Evolutionary conservation across 768 basidiomycete species (phyloP), one percentile per base, ranked within the genome.

Genomic region (Lactarius akahatsu): DNA sequence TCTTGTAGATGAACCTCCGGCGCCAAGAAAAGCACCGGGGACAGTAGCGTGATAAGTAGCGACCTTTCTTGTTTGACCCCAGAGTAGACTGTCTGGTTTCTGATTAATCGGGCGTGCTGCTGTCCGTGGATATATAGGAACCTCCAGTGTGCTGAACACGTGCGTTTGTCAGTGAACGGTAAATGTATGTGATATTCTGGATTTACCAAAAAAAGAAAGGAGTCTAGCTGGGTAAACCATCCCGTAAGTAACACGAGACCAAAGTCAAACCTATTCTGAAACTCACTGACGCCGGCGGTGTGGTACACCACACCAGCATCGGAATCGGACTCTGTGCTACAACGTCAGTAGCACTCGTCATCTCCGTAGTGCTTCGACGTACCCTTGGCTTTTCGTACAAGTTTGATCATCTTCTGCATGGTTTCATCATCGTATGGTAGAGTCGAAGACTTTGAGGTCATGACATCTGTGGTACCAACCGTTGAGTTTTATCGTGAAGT

Each of bases 41-140:
- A 52, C 0, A 59, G 26, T 15, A 26, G 4, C 23, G 20, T 34
- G 23, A 59, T 59, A 4, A 59, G 36, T 18, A 23, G 16, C n/a
- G 59, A n/a, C 8, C 59, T 34, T 43, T 8, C 3, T 16, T 34
- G 30, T n/a, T 34, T 34, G 1, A 0, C 38, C 30, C 40, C 28
- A 3, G 34, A 28, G 23, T 45, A 38, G 26, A 57, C 40, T 6
- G 34, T 59, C 23, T 59, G 16, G 23, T 28, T 3, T 2, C 61
- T 41, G n/a, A 9, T n/a, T 3, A 62, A 16, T 28, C 61, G 61
- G 9, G 61, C 40, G 18, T 23, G 11, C 23, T 20, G 10, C n/a
- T 62, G 45, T 16, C 61, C 61, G 16, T 62, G 61, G 52, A 34
- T 9, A 45, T 52, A 30, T 50, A 50, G n/a, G 43, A 62, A 62